These are phyloP conservation scores for Mycena latifolia DNA, from an alignment of 768 basidiomycete species.

Conservation along the genomic window DNA sequence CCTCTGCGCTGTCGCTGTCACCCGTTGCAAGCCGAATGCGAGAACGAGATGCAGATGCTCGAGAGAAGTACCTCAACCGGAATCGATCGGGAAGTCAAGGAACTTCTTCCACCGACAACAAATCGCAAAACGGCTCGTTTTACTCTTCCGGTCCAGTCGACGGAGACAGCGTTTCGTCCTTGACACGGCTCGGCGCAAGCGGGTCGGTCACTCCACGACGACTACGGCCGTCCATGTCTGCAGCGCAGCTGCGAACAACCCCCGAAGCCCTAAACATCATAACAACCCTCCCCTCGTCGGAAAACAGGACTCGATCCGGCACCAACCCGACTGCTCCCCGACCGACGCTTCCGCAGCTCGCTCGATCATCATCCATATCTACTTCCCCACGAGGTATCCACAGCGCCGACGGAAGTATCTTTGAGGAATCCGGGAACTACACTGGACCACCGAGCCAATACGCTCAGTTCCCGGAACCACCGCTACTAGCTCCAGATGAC, in stretches of 20 bases:
- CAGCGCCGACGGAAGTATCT: slow-evolving; percentile 49
- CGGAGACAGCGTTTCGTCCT: slow-evolving; percentile 65
- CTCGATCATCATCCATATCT: slow-evolving; percentile 71
- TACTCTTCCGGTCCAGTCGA: slow-evolving; percentile 65
- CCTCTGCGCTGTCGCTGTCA: slow-evolving; percentile 75
- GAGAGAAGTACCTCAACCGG: slow-evolving; percentile 86
- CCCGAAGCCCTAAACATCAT: slow-evolving; percentile 50
- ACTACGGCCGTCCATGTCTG: slow-evolving; percentile 81
- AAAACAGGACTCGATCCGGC: slow-evolving; percentile 73
- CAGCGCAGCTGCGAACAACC: slow-evolving; percentile 76
- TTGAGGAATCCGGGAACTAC: slow-evolving; percentile 64
- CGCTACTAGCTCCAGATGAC: slow-evolving; percentile 56
- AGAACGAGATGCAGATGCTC: slow-evolving; percentile 88
- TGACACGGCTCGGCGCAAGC: slow-evolving; percentile 59
- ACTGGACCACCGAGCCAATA: slow-evolving; percentile 79
- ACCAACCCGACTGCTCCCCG: slow-evolving; percentile 70
- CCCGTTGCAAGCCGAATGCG: slow-evolving; percentile 86
- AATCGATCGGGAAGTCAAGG: slow-evolving; percentile 87
- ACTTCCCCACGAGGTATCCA: slow-evolving; percentile 54
- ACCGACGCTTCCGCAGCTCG: slow-evolving; percentile 60
- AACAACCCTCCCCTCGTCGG: slow-evolving; percentile 49
- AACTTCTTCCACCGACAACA: slow-evolving; percentile 79
- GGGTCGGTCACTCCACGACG: slow-evolving; percentile 72
- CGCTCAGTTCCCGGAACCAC: slow-evolving; percentile 80
- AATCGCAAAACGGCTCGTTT: slow-evolving; percentile 68